These are phyloP conservation scores for Symbiodinium natans DNA, from an alignment of 73 alveolate species.

Conservation along the genomic window DNA sequence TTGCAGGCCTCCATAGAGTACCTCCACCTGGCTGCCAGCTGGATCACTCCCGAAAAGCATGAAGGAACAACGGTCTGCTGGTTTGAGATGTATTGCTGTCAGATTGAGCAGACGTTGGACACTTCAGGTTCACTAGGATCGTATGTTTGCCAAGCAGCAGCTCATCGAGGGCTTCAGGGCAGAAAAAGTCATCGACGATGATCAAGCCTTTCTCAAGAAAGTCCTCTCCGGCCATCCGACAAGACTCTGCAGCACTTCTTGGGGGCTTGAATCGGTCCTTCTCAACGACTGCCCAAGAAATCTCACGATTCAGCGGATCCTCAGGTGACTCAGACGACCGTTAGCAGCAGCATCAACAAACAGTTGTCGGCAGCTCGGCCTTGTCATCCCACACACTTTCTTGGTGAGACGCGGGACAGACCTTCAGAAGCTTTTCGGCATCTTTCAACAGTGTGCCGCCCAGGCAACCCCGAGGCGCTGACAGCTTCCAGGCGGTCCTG, in stretches of 20 bases:
- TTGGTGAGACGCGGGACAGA: background rate
- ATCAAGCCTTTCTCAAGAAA: constrained; percentile 17
- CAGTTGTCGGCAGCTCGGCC: background rate
- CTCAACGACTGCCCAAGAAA: background rate
- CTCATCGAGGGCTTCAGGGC: constrained; percentile 11
- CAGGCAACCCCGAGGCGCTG: background rate
- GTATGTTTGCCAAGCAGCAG: background rate
- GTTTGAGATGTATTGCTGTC: too few relatives aligned
- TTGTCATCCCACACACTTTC: background rate
- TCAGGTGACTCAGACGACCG: too few relatives aligned
- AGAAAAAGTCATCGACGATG: constrained; percentile 39
- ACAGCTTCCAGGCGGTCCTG: background rate
- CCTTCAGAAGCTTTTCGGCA: too few relatives aligned
- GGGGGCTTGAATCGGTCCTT: background rate
- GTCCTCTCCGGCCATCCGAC: background rate
- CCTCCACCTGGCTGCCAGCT: constrained; percentile 2
- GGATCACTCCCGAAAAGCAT: background rate
- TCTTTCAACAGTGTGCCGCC: too few relatives aligned
- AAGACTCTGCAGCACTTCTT: background rate
- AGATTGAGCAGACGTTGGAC: background rate
- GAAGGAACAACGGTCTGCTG: too few relatives aligned
- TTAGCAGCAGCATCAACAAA: background rate
- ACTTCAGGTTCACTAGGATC: too few relatives aligned
- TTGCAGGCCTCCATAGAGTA: background rate
- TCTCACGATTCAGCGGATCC: background rate